Percentiles rank a stretch among this genome's conserved stretches.
These are phyloP conservation scores for Sinapis alba DNA, from an alignment of 441 rosid species.

Conservation along the genomic window DNA sequence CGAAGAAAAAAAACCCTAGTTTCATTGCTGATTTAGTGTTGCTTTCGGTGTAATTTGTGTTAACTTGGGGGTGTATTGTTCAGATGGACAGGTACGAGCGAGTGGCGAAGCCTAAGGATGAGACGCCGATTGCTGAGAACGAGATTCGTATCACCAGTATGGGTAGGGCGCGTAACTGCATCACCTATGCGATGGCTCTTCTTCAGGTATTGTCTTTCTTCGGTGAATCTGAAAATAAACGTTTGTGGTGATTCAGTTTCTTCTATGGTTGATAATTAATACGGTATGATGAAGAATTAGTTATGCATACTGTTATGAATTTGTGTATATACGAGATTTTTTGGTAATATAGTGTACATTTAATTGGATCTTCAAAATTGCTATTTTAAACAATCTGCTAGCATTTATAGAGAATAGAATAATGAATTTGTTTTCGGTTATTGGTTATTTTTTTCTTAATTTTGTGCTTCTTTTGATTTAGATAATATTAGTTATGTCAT, in stretches of 20 bases:
- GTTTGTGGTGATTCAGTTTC: background rate
- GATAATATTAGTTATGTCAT: background rate
- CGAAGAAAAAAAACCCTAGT: no score
- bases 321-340: background rate
- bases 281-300: background rate
- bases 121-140: slow-evolving; percentile 82
- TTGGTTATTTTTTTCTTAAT: background rate
- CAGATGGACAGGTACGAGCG: slow-evolving; percentile 94
- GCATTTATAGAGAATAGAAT: background rate
- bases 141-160: slow-evolving; percentile 96
- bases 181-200: slow-evolving; percentile 89
- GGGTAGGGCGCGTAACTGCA: slow-evolving; percentile 90
- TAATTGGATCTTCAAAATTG: background rate
- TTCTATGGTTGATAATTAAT: background rate
- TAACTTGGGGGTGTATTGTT: background rate
- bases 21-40: background rate
- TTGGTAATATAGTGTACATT: background rate
- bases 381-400: background rate
- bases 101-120: slow-evolving; percentile 88
- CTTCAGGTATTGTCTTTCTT: slow-evolving; percentile 57
- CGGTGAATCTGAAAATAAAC: background rate
- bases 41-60: background rate
- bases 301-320: background rate
- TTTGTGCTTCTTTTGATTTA: background rate
- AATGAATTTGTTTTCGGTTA: background rate